Evolutionary conservation across 371 early-diverging fungal genomes (phyloP).

Genomic region (Actinomortierella ambigua): DNA sequence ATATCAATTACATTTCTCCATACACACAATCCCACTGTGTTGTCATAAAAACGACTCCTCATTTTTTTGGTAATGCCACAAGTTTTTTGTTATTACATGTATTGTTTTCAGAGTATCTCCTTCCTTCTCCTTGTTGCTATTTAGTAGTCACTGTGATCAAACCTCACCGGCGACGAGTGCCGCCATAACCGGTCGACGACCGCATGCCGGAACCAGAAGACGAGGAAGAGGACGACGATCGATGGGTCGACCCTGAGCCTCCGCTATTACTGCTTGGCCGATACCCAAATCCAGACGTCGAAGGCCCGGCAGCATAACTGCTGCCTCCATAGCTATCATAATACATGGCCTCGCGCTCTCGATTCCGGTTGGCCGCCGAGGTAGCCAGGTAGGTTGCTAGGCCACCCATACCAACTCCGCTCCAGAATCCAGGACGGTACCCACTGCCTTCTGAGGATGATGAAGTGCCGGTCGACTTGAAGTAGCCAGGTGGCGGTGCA

Average conservation of each 20-base stretch:
- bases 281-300: constrained; percentile 8
- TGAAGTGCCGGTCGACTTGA: constrained; percentile 14
- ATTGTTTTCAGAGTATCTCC: no score
- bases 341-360: constrained; percentile 8
- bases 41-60: no score
- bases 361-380: constrained; percentile 13
- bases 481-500: constrained; percentile 12
- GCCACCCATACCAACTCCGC: constrained; percentile 45
- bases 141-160: no score
- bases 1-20: no score
- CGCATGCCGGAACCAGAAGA: constrained; percentile 16
- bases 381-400: constrained; percentile 36
- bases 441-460: constrained; percentile 9
- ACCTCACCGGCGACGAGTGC: constrained; percentile 31
- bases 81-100: no score
- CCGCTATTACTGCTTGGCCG: no score
- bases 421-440: constrained; percentile 48
- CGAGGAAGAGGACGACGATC: constrained; percentile 5
- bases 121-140: no score
- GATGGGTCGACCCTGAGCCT: no score
- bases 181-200: constrained; percentile 35
- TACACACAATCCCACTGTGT: no score
- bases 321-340: neutral
- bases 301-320: constrained; percentile 8
- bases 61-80: no score